Evolutionary conservation across 2,329 filamentous ascomycete species (phyloP), one percentile per base, ranked within the genome.

Genomic region (Geosmithia flava): DNA sequence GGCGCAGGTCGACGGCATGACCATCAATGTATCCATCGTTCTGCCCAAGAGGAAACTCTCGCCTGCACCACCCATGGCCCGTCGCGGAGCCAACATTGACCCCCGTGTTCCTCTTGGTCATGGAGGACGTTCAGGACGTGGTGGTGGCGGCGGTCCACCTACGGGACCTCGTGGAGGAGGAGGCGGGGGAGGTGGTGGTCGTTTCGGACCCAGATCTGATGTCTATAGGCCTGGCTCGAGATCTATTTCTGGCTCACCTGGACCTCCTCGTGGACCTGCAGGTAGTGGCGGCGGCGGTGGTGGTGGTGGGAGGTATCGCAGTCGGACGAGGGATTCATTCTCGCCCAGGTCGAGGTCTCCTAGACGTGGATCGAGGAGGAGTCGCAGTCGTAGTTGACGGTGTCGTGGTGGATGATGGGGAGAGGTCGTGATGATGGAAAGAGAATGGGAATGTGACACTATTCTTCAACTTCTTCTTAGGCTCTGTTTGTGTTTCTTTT

Each of bases 21-120:
- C 81, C 40, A 82, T 96, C 59, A 85, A 84, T 58, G 90, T 96
- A 45, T 93, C 87, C 43, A 93, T 96, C 54, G 87, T 95, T 23
- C 72, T 95, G 37, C 88, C 88, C 0, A 80, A 85, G 46, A 81
- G 85, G 58, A 87, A 88, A 56, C 87, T 95, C 58, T 90, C 87
- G 7, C 81, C 80, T 17, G 80, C 85, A 44, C 90, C 90, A 16
- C 87, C 87, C 1, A 77, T 77, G 5, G 80, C 84, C 47, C 77
- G 83, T 46, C 76, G 77, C 46, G 76, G 77, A 50, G 74, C 74
- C 49, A 76, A 77, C 53, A 75, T 80, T 55, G 71, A 79, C 59
- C 70, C 80, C 50, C 56, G 66, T 52, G 52, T 64, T 40, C 61
- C 64, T 17, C 60, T 62, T 45, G 51, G 54, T 7, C 57, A 55